Conservation (phyloP, 352 stramenopile species). For the Phytophthora tentaculata region DNA sequence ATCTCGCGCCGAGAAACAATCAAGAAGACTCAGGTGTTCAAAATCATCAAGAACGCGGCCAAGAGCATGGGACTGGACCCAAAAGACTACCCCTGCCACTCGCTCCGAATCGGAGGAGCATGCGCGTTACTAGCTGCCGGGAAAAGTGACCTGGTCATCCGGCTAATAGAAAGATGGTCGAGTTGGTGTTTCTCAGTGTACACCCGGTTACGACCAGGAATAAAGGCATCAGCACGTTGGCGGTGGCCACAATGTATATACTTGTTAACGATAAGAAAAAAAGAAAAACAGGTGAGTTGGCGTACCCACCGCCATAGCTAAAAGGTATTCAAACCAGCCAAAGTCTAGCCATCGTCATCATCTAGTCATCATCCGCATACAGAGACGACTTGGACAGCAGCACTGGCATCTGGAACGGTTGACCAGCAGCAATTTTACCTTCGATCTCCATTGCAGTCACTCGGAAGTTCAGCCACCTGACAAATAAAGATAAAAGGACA, state of each 20-base stretch:
- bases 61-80: too few relatives aligned
- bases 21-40: too few relatives aligned
- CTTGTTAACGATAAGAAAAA: constrained; percentile 23
- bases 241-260: constrained; percentile 19
- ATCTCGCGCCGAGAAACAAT: too few relatives aligned
- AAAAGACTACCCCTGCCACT: too few relatives aligned
- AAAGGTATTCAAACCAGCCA: background rate
- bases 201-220: too few relatives aligned
- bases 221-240: too few relatives aligned
- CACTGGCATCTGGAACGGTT: constrained; percentile 85
- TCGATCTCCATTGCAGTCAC: constrained; percentile 89
- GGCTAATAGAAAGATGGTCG: too few relatives aligned
- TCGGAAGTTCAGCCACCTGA: constrained; percentile 85
- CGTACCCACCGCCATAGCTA: constrained; percentile 10
- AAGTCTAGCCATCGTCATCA: constrained; percentile 4
- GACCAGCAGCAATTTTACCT: constrained; percentile 75
- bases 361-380: constrained; percentile 87
- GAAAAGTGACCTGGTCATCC: too few relatives aligned
- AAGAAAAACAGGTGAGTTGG: constrained; percentile 12
- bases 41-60: too few relatives aligned
- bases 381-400: constrained; percentile 88
- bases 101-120: too few relatives aligned
- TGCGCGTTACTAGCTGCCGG: too few relatives aligned
- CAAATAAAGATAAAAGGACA: constrained; percentile 10
- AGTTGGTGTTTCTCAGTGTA: too few relatives aligned